Percentiles rank a stretch among this genome's conserved stretches.
Conservation (phyloP, 306 rosid species). For the Cicer pinnatifidum region DNA sequence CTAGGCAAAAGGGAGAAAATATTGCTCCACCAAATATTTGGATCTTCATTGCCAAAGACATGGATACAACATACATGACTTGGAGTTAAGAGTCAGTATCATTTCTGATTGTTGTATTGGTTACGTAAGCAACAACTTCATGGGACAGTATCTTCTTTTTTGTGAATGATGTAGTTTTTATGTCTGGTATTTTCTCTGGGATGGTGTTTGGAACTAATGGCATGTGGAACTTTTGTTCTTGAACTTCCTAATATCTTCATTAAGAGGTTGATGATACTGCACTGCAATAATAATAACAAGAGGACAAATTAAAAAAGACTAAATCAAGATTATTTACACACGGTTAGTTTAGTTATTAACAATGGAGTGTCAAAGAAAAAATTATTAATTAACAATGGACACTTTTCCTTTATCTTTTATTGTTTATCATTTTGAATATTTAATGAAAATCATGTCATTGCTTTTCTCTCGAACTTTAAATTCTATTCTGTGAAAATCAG, state of each 20-base stretch:
- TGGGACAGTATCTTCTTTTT: not conserved
- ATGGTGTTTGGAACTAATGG: slow-evolving; percentile 20
- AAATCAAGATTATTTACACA: not conserved
- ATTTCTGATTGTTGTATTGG: slow-evolving; percentile 22
- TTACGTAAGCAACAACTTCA: not conserved
- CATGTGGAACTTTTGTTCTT: slow-evolving; percentile 5
- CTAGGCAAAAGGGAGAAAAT: slow-evolving; percentile 61
- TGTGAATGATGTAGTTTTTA: slow-evolving; percentile 19
- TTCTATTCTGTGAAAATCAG: too few relatives aligned
- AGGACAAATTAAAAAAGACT: slow-evolving; percentile 14
- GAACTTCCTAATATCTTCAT: not conserved
- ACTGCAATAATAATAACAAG: slow-evolving; percentile 8
- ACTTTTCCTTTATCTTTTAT: not conserved
- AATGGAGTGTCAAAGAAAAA: too few relatives aligned
- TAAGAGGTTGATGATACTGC: not conserved
- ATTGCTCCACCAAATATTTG: slow-evolving; percentile 70
- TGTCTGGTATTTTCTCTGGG: not conserved
- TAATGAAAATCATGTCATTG: too few relatives aligned
- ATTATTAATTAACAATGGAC: not conserved
- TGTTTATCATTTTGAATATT: not conserved
- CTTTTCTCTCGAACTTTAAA: too few relatives aligned
- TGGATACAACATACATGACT: slow-evolving; percentile 51
- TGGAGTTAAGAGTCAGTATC: slow-evolving; percentile 31
- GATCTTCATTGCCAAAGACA: slow-evolving; percentile 62
- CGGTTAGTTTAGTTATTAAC: not conserved